A percentile compares a stretch with the other conserved stretches of the same genome.
Conservation (phyloP, 2,329 filamentous ascomycete genomes). For the Rhinocladiella similis region DNA sequence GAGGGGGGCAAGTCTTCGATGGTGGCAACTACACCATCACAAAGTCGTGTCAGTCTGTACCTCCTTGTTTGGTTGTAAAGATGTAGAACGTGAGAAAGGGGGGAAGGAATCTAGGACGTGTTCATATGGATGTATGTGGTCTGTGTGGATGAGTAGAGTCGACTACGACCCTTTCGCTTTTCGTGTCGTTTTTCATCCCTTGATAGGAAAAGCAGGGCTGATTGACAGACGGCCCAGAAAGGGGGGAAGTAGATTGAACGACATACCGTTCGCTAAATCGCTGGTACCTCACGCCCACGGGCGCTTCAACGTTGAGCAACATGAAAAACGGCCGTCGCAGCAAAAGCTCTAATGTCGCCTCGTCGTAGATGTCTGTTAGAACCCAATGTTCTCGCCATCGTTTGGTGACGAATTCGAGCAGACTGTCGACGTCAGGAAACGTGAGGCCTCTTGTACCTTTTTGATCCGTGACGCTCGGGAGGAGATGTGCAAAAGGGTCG, state of each 20-base stretch:
- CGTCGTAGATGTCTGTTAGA: conserved; percentile 77
- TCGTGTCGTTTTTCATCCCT: too few species aligned
- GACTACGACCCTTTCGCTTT: too few species aligned
- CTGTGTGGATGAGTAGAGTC: too few species aligned
- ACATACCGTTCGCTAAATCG: conserved; percentile 64
- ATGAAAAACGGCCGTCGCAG: conserved; percentile 86
- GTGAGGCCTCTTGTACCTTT: conserved; percentile 29
- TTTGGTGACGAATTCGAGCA: conserved; percentile 83
- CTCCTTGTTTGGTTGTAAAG: too few species aligned
- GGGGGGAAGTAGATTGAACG: background rate
- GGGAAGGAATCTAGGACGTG: too few species aligned
- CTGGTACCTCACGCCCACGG: conserved; percentile 78
- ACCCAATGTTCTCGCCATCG: conserved; percentile 84
- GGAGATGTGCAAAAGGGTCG: conserved; percentile 15
- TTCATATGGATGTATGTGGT: too few species aligned
- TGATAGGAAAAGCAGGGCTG: too few species aligned
- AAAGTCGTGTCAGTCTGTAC: background rate
- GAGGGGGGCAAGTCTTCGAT: conserved; percentile 50
- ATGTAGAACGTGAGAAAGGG: too few species aligned
- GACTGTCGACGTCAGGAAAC: conserved; percentile 55
- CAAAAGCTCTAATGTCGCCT: conserved; percentile 71
- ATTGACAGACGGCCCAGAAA: background rate
- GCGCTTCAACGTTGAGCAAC: conserved; percentile 86
- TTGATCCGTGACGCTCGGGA: conserved; percentile 29
- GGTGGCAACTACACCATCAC: conserved; percentile 44